Base-by-base conservation (phyloP, 2,329 filamentous ascomycete genomes). In the Fonsecaea erecta region DNA sequence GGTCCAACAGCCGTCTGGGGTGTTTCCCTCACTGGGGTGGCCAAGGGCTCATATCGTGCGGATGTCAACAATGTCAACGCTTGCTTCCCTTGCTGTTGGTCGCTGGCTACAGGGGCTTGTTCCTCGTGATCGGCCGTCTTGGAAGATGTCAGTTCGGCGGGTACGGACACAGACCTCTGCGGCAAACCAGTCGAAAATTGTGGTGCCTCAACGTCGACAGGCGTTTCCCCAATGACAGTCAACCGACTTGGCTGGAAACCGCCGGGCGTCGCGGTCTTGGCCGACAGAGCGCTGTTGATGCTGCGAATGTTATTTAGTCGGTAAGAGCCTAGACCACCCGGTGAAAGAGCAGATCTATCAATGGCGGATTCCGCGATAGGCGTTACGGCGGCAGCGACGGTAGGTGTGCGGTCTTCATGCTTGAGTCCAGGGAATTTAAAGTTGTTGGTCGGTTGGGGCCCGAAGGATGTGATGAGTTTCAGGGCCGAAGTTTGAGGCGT, bases 391-490 rank as follows among this genome's bases (percentile, higher is more conserved):
- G 88, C 88, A 9, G 77, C 80, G 64, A 90, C 90, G 70, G 93
- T 90, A 0, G 93, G 93, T 0, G 93, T 97, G 37, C 80, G 80
- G 64, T 85, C 84, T 61, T 85, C 84, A 3, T 80, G 80, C 46
- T 79, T 81, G 30, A 83, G 71, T 2, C 84, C 82, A 18, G 83
- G 86, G 78, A 91, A 88, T 77, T 86, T 88, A 60, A 88, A 86
- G 67, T 89, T 88, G 3, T 76, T 72, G 43, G 73, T 77, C 0
- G 74, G 69, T 35, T 79, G 75, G 6, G 72, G 63, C 24, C 88
- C 90, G 73, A 99, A 98, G 0, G 90, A 89, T 0, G 95, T 98
- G 72, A 98, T 96, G 1, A 98, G 85, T 76, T 96, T 97, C 66
- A 98, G 81, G 0, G 94, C 88, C 9, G 92, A 91, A 30, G 90